Base-by-base conservation (phyloP, 2,329 filamentous ascomycete genomes). In the Cercospora berteroae region DNA sequence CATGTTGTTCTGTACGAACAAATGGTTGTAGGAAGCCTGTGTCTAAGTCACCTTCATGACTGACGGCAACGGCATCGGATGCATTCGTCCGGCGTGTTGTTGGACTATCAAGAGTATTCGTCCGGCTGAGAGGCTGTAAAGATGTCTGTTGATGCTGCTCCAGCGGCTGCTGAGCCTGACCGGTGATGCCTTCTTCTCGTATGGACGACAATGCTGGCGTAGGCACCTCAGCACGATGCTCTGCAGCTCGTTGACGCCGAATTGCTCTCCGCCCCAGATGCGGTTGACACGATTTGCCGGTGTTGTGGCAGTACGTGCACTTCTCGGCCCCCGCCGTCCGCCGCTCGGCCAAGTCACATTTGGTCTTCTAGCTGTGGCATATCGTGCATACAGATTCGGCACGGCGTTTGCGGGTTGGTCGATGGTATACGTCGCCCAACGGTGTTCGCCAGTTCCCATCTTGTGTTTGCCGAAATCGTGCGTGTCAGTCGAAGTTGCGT, bases 351-450 rank as follows among this genome's bases (percentile, higher is more conserved):
- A 67, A 25, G 42, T 67, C 65, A 20, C 65, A 67, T 31, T 63
- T 61, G 58, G 61, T 67, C 25, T 66, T 66, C 55, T 66, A 63
- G 50, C 50, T 50, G 23, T 66, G 64, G 39, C 64, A 66, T 12
- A 48, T 59, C 18, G 60, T 39, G 55, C 65, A 67, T 2, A 67
- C 65, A 5, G 58, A 42, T 27, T 63, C 65, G 52, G 65, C 65
- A 52, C 63, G 56, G 60, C 65, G 60, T 55, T 67, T 67, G 29
- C 55, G 25, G 60, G 65, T 25, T 59, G 65, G 16, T 67, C 36
- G 27, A 58, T 56, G 39, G 60, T 63, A n/a, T 55, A 55, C 5
- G 48, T 55, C 23, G 48, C 20, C 48, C 48, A 55, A 1, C 48
- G 23, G 3, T 27, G 48, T 55, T 55, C 48, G 48, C 23, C 48